phyloP scores from a whole-genome alignment of 2,329 filamentous ascomycete genomes.

The Fonsecaea pugnacius region DNA sequence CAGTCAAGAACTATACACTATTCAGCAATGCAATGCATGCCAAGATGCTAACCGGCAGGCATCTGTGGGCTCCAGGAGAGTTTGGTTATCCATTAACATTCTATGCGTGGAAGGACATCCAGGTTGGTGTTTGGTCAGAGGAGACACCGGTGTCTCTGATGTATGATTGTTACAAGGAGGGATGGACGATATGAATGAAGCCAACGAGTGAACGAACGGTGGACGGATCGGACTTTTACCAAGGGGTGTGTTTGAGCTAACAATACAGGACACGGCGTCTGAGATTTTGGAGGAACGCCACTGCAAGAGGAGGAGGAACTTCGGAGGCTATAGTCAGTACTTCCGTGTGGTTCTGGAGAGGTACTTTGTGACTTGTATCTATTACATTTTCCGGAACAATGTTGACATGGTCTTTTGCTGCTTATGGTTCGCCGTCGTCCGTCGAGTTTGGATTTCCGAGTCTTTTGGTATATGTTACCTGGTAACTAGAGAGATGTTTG shows the following conservation, averaged over 20 bases:
- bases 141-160: slow-evolving; percentile 4
- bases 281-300: neutral
- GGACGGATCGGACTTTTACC: slow-evolving; percentile 1
- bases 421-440: no score
- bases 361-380: slow-evolving; percentile 18
- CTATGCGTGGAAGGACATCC: neutral
- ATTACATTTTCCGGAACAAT: neutral
- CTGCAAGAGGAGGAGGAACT: neutral
- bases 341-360: slow-evolving; percentile 7
- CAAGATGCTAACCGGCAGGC: slow-evolving; percentile 1
- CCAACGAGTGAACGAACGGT: slow-evolving; percentile 3
- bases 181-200: slow-evolving; percentile 5
- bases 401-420: neutral
- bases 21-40: slow-evolving; percentile 8
- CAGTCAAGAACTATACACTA: slow-evolving; percentile 26
- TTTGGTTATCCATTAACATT: slow-evolving; percentile 6
- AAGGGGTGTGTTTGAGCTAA: neutral
- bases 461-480: no score
- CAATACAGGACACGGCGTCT: neutral
- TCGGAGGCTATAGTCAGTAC: slow-evolving; percentile 15
- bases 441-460: no score
- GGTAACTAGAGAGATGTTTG: no score
- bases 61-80: neutral
- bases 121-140: neutral
- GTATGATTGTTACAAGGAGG: slow-evolving; percentile 10